A percentile compares a stretch with the other conserved stretches of the same genome.
Conservation (phyloP, 2,329 filamentous ascomycete species). For the Phialophora macrospora region DNA sequence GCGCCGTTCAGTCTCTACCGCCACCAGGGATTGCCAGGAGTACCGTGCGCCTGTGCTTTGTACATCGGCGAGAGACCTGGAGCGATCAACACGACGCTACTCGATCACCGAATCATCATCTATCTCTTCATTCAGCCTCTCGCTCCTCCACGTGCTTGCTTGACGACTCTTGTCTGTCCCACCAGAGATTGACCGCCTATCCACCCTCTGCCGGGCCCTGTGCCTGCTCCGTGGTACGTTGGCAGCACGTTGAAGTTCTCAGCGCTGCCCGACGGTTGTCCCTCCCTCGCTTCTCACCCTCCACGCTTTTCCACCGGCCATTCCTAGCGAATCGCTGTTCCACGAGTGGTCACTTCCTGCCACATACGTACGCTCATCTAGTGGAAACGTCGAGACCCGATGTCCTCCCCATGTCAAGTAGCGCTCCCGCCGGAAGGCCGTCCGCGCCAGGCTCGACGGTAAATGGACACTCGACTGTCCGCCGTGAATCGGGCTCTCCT, state of each 20-base stretch:
- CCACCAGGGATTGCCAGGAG: background rate
- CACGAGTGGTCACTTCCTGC: conserved; percentile 33
- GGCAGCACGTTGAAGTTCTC: conserved; percentile 27
- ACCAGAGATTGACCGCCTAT: conserved; percentile 29
- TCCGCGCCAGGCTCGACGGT: conserved; percentile 46
- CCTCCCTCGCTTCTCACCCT: conserved; percentile 24
- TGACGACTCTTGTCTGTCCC: conserved; percentile 19
- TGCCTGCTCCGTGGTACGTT: conserved; percentile 15
- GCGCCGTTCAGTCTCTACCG: background rate
- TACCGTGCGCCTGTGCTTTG: conserved; percentile 1
- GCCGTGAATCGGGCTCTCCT: conserved; percentile 42
- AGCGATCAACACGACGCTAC: conserved; percentile 16
- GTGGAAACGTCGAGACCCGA: conserved; percentile 45
- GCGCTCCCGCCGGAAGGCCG: conserved; percentile 55
- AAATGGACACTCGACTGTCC: conserved; percentile 40
- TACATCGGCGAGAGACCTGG: background rate
- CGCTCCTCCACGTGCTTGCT: conserved; percentile 34
- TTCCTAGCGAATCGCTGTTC: conserved; percentile 36
- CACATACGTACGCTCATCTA: conserved; percentile 6
- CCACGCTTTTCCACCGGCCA: conserved; percentile 17
- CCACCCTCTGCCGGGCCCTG: conserved; percentile 8
- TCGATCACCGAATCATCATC: conserved; percentile 29
- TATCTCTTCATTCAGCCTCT: conserved; percentile 33
- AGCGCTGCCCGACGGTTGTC: conserved; percentile 23
- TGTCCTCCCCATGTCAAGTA: conserved; percentile 59